A percentile compares a stretch with the other conserved stretches of the same genome.
Evolutionary conservation across 2,329 filamentous ascomycete genomes (phyloP).

Genomic region (Decorospora gaudefroyi): DNA sequence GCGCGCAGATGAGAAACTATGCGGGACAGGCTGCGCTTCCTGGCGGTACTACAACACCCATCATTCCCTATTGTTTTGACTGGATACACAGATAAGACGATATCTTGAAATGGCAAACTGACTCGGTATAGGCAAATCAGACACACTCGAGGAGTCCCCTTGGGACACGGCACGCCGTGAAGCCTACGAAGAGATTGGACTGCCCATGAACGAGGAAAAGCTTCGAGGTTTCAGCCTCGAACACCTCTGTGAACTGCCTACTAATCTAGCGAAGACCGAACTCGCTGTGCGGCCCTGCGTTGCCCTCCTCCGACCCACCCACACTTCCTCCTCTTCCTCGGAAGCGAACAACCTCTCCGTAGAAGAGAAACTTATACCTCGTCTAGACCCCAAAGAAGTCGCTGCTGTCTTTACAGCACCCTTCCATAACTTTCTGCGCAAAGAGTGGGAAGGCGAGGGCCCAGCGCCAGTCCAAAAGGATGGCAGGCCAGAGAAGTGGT

Average conservation of each 20-base stretch:
- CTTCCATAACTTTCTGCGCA: constrained; percentile 78
- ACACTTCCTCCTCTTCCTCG: constrained; percentile 35
- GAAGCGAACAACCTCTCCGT: constrained; percentile 18
- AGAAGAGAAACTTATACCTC: constrained; percentile 74
- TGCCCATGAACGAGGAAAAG: constrained; percentile 70
- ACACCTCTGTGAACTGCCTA: constrained; percentile 80
- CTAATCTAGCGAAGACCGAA: constrained; percentile 57
- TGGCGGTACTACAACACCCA: constrained; percentile 62
- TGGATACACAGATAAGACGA: not conserved
- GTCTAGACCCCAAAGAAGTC: constrained; percentile 85
- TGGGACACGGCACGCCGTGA: constrained; percentile 87
- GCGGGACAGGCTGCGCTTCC: constrained; percentile 82
- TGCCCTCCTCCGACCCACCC: constrained; percentile 60
- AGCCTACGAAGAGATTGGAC: constrained; percentile 90
- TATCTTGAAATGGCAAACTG: not conserved
- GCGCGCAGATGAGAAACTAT: constrained; percentile 63
- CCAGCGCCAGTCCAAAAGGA: constrained; percentile 48
- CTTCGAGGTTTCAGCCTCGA: constrained; percentile 81
- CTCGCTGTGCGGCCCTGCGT: constrained; percentile 57
- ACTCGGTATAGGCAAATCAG: constrained; percentile 56
- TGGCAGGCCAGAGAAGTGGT: constrained; percentile 68
- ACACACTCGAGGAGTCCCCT: constrained; percentile 59
- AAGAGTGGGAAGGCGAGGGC: constrained; percentile 54
- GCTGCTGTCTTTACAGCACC: constrained; percentile 91
- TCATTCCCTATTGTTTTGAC: not conserved